Percentiles rank a stretch among this genome's conserved stretches.
Evolutionary conservation across 2,329 filamentous ascomycete species (phyloP).

Genomic region (Anisogramma anomala): DNA sequence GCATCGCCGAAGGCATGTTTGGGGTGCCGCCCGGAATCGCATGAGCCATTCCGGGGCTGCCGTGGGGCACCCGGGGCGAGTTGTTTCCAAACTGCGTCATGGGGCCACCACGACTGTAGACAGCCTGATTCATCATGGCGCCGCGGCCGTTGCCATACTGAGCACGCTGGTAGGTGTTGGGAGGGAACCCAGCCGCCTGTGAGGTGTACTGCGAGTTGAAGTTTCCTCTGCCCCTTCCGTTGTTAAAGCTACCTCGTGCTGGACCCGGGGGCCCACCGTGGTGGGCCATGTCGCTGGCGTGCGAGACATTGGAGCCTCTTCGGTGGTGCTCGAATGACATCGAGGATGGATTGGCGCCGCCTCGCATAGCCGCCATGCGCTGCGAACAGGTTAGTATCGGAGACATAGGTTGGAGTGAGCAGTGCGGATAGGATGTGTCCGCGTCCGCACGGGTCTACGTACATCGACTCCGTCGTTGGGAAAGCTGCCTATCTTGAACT

Average conservation of each 20-base stretch:
- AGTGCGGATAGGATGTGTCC: no score
- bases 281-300: constrained; percentile 60
- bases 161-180: constrained; percentile 27
- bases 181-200: constrained; percentile 36
- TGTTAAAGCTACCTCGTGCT: constrained; percentile 43
- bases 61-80: constrained; percentile 52
- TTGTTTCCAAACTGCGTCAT: constrained; percentile 47
- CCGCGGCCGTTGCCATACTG: constrained; percentile 25
- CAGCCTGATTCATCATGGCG: constrained; percentile 33
- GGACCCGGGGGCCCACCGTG: constrained; percentile 44
- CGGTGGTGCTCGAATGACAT: constrained; percentile 50
- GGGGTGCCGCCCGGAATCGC: constrained; percentile 53
- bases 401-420: constrained; percentile 8
- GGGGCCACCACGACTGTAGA: constrained; percentile 35
- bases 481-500: constrained; percentile 63
- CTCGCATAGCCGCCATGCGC: constrained; percentile 55
- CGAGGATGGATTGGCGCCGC: constrained; percentile 35
- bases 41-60: constrained; percentile 54
- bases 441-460: constrained; percentile 29
- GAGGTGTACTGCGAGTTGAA: constrained; percentile 22
- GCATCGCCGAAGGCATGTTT: constrained; percentile 54
- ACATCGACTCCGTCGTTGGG: constrained; percentile 72
- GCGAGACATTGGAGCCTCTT: constrained; percentile 75
- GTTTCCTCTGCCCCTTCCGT: constrained; percentile 35
- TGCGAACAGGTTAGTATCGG: constrained; percentile 23